A percentile compares a stretch with the other conserved stretches of the same genome.
Conservation (phyloP, 345 rosid species). For the Gossypium turneri region DNA sequence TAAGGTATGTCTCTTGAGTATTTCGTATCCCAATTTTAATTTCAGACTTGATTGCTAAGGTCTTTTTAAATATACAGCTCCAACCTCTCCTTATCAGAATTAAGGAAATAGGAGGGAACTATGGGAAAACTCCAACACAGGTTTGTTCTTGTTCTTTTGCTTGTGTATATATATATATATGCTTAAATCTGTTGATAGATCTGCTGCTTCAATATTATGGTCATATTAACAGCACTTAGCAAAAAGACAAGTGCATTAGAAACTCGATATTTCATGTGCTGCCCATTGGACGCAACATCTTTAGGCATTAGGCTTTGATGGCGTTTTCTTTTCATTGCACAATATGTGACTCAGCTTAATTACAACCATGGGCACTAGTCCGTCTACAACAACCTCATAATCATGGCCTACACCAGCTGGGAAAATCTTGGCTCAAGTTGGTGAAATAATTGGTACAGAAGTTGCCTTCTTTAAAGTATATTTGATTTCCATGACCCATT, state of each 20-base stretch:
- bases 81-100: constrained; percentile 70
- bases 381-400: background rate
- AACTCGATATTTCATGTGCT: background rate
- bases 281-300: background rate
- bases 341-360: background rate
- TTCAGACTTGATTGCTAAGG: constrained; percentile 21
- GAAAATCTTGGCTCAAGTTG: background rate
- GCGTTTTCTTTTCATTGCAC: background rate
- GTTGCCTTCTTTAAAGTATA: background rate
- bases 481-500: background rate
- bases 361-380: background rate
- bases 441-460: background rate
- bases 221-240: background rate
- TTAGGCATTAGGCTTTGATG: background rate
- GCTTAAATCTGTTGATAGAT: background rate
- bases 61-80: constrained; percentile 48
- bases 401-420: background rate
- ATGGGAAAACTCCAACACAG: constrained; percentile 76
- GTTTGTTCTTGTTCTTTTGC: constrained; percentile 30
- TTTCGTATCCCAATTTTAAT: background rate
- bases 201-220: background rate
- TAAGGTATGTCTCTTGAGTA: constrained; percentile 35
- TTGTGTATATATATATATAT: constrained; percentile 10
- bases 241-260: background rate
- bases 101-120: constrained; percentile 59